Base-by-base conservation (phyloP, 2,329 filamentous ascomycete species). In the Curvularia spicifera region DNA sequence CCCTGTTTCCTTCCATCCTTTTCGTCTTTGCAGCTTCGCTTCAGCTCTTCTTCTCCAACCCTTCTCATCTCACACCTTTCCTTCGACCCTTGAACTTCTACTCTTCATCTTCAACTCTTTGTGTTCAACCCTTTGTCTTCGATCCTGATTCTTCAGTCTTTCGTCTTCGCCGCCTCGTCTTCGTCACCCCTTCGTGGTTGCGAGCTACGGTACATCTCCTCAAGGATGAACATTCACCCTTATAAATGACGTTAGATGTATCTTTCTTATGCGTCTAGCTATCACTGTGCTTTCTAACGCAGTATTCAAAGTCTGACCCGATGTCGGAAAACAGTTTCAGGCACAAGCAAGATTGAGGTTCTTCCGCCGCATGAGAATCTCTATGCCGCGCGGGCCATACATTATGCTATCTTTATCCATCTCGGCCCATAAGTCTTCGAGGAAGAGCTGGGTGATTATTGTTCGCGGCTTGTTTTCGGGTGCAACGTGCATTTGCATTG, bases 371-470 rank as follows among this genome's bases (percentile, higher is more conserved):
- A 55, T 55, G 3, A 49, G 26, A 26, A 55, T 31, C 20, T 55
- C 52, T 9, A 55, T 50, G 26, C 52, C 52, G 39, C 43, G 40
- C 5, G 45, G 52, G 9, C 52, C 52, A 45, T 55, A 55, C 9
- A 55, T 29, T 7, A n/a, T 24, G 12, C 49, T 45, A 8, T 55
- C 52, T 15, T 43, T 33, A 13, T 55, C 52, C 52, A 43, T 40
- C 15, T 55, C 45, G 9, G 29, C 46, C 52, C 52, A 55, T 8
- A 55, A 28, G 4, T 48, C 26, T n/a, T 26, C 12, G 9, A 55
- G 35, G 26, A 55, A 55, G 18, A 24, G 10, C 13, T 39, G 15
- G 0, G 24, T 43, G 3, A 9, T 28, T 12, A 3, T 45, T 50
- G 26, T 24, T 24, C 47, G 26, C 6, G 47, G 47, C 15, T 28